Evolutionary conservation across 2,329 filamentous ascomycete species (phyloP).

Genomic region (Apiospora phragmitis): DNA sequence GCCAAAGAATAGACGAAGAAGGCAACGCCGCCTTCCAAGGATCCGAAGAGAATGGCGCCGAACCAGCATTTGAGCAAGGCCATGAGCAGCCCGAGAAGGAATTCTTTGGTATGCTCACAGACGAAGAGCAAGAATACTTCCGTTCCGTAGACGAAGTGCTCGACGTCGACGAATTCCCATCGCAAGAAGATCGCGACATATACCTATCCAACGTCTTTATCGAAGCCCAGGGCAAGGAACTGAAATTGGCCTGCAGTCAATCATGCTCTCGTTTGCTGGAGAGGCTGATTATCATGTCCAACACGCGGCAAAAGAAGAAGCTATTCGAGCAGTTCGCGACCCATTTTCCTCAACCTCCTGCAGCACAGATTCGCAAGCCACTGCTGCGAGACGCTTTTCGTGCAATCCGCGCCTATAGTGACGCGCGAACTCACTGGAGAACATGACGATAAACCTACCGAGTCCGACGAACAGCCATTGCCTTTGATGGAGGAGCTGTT

Average conservation of each 20-base stretch:
- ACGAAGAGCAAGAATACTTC: constrained; percentile 96
- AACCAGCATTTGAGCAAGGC: constrained; percentile 14
- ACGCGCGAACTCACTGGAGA: constrained; percentile 67
- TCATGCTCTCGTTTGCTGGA: constrained; percentile 94
- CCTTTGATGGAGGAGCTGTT: constrained; percentile 83
- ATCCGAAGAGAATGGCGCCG: constrained; percentile 21
- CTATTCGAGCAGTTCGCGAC: constrained; percentile 83
- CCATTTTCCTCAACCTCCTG: constrained; percentile 86
- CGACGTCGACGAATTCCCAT: constrained; percentile 83
- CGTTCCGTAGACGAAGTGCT: constrained; percentile 85
- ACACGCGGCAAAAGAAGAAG: constrained; percentile 76
- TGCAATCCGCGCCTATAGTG: constrained; percentile 77
- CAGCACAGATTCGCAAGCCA: constrained; percentile 97
- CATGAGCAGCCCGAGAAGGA: constrained; percentile 54
- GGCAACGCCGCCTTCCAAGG: constrained; percentile 18
- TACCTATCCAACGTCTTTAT: constrained; percentile 82
- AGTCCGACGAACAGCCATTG: constrained; percentile 48
- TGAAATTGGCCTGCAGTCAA: constrained; percentile 95
- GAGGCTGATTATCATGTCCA: constrained; percentile 80
- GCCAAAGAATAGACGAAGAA: constrained; percentile 27
- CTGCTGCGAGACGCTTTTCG: constrained; percentile 92
- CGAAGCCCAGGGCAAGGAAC: constrained; percentile 87
- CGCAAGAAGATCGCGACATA: constrained; percentile 67
- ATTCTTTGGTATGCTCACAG: constrained; percentile 91
- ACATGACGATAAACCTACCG: constrained; percentile 41